phyloP scores from a whole-genome alignment of 164 flowering plant genomes.

The Aristolochia californica region DNA sequence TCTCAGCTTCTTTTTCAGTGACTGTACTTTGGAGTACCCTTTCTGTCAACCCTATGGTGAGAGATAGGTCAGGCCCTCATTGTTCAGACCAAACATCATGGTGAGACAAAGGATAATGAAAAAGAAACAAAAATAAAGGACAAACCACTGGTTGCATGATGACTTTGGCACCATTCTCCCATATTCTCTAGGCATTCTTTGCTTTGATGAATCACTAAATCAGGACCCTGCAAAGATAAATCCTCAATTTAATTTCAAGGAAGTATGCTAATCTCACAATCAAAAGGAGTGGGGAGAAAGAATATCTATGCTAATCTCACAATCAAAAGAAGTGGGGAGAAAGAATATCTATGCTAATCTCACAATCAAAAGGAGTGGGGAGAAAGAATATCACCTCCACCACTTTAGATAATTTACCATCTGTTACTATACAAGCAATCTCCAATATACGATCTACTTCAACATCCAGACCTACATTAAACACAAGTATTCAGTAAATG shows the following conservation, averaged over 20 bases:
- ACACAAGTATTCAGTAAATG: background rate
- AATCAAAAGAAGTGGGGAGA: too few relatives aligned
- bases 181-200: slow-evolving; percentile 74
- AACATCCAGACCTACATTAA: slow-evolving; percentile 51
- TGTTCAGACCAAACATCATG: too few relatives aligned
- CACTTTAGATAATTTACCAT: slow-evolving; percentile 65
- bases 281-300: too few relatives aligned
- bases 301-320: too few relatives aligned
- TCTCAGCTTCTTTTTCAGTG: slow-evolving; percentile 77
- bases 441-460: slow-evolving; percentile 86
- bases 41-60: slow-evolving; percentile 55
- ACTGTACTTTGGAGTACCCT: slow-evolving; percentile 62
- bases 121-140: background rate
- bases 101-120: too few relatives aligned
- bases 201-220: slow-evolving; percentile 77
- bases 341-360: too few relatives aligned
- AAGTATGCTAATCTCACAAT: background rate
- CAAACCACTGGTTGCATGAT: slow-evolving; percentile 89
- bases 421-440: slow-evolving; percentile 90
- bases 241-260: background rate
- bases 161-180: slow-evolving; percentile 93
- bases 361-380: too few relatives aligned
- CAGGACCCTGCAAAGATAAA: slow-evolving; percentile 68
- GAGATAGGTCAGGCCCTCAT: too few relatives aligned
- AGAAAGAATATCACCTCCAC: slow-evolving; percentile 51